Evolutionary conservation across 1,284 basidiomycete species (phyloP).

Genomic region (Cryptococcus sp.): DNA sequence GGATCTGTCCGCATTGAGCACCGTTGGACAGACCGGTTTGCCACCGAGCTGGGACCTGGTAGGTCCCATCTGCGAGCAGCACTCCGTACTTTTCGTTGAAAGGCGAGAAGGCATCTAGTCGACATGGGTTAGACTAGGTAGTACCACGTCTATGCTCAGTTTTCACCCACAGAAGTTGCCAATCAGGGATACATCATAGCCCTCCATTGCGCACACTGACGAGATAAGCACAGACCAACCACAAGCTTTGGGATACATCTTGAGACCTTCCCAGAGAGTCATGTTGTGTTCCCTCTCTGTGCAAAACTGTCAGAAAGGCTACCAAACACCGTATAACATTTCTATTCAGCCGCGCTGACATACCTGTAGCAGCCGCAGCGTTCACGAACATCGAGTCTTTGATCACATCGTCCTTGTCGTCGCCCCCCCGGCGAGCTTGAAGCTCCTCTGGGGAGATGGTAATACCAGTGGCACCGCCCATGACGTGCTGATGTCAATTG

Average conservation of each 20-base stretch:
- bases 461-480: too few species aligned
- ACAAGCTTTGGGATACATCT: slow-evolving; percentile 55
- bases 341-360: not conserved
- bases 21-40: slow-evolving; percentile 55
- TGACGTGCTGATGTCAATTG: too few species aligned
- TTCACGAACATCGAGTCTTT: slow-evolving; percentile 24
- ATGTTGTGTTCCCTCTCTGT: slow-evolving; percentile 51
- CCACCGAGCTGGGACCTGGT: slow-evolving; percentile 55
- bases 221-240: slow-evolving; percentile 54
- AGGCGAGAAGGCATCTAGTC: slow-evolving; percentile 41
- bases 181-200: slow-evolving; percentile 48
- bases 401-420: not conserved
- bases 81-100: slow-evolving; percentile 49
- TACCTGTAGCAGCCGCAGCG: slow-evolving; percentile 27
- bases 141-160: not conserved
- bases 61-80: slow-evolving; percentile 38
- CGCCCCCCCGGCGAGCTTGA: not conserved
- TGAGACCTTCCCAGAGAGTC: slow-evolving; percentile 46
- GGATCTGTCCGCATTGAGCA: slow-evolving; percentile 50
- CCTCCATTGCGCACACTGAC: slow-evolving; percentile 56
- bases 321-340: not conserved
- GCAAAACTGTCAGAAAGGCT: not conserved
- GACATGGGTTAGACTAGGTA: too few species aligned
- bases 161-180: slow-evolving; percentile 42
- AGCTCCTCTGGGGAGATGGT: too few species aligned